phyloP scores from a whole-genome alignment of 192 early-diverging fungal species.

The Rhizophagus clarus region DNA sequence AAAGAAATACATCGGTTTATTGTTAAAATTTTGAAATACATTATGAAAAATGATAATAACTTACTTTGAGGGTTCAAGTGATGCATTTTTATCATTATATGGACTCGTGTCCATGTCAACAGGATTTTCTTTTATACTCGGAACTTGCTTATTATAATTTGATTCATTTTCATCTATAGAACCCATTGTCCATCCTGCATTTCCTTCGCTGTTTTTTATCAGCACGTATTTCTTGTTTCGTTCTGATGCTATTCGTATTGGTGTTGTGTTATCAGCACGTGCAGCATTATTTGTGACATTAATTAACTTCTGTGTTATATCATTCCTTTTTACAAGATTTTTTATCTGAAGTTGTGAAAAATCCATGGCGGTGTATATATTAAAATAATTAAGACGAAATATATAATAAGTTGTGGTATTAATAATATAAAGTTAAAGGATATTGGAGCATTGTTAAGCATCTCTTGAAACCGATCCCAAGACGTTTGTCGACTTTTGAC shows the following conservation, averaged over 20 bases:
- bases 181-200: slow-evolving; percentile 69
- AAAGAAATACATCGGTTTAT: background rate
- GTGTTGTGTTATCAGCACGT: slow-evolving; percentile 37
- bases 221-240: slow-evolving; percentile 81
- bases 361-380: slow-evolving; percentile 68
- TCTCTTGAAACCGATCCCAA: slow-evolving; percentile 67
- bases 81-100: slow-evolving; percentile 36
- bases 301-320: slow-evolving; percentile 74
- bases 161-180: slow-evolving; percentile 33
- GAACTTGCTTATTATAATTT: slow-evolving; percentile 19
- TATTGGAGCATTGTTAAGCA: slow-evolving; percentile 62
- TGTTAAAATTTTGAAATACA: background rate
- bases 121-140: slow-evolving; percentile 33
- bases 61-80: background rate
- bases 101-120: slow-evolving; percentile 36
- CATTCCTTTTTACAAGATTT: slow-evolving; percentile 79
- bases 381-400: background rate
- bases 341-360: slow-evolving; percentile 92
- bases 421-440: slow-evolving; percentile 12
- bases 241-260: slow-evolving; percentile 79
- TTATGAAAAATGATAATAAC: background rate
- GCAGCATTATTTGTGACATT: slow-evolving; percentile 47
- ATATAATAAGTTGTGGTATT: background rate
- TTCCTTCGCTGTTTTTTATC: slow-evolving; percentile 77
- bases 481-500: slow-evolving; percentile 77